A percentile compares a stretch with the other conserved stretches of the same genome.
These are phyloP conservation scores for Venturiaceae sp. DNA, from an alignment of 2,329 filamentous ascomycete species.

Conservation along the genomic window DNA sequence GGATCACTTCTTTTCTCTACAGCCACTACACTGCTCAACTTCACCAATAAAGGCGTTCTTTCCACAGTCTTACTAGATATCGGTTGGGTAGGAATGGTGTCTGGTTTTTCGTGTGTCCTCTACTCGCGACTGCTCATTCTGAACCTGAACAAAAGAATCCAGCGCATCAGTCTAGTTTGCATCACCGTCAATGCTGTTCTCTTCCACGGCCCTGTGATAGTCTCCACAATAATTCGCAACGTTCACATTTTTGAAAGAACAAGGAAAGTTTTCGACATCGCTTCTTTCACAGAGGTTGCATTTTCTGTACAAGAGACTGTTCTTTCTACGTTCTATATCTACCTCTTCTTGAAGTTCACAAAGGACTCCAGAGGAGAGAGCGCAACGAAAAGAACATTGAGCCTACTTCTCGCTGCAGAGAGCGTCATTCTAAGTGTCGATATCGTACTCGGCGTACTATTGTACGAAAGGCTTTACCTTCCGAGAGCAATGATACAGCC, in stretches of 20 bases:
- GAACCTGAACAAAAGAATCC: conserved; percentile 8
- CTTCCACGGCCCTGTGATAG: conserved; percentile 8
- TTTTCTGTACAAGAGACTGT: not conserved
- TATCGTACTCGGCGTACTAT: not conserved
- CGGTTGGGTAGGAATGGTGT: not conserved
- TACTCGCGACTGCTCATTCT: conserved; percentile 15
- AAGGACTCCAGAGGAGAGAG: not conserved
- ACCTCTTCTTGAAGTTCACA: not conserved
- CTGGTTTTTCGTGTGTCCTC: conserved; percentile 11
- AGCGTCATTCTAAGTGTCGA: not conserved
- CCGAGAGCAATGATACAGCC: not conserved
- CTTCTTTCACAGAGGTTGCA: not conserved
- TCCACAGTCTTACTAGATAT: not conserved
- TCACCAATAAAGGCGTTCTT: not conserved
- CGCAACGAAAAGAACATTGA: not conserved
- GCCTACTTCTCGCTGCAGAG: not conserved
- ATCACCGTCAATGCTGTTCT: conserved; percentile 12
- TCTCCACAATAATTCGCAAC: not conserved
- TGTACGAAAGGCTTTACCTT: not conserved
- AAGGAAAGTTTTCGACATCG: not conserved
- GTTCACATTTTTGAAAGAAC: not conserved
- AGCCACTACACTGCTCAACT: not conserved
- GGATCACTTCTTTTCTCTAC: not conserved
- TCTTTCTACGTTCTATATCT: not conserved
- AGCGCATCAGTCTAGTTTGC: conserved; percentile 12